Percentiles rank a stretch among this genome's conserved stretches.
Evolutionary conservation across 2,329 filamentous ascomycete genomes (phyloP).

Genomic region (Botrytis aclada): DNA sequence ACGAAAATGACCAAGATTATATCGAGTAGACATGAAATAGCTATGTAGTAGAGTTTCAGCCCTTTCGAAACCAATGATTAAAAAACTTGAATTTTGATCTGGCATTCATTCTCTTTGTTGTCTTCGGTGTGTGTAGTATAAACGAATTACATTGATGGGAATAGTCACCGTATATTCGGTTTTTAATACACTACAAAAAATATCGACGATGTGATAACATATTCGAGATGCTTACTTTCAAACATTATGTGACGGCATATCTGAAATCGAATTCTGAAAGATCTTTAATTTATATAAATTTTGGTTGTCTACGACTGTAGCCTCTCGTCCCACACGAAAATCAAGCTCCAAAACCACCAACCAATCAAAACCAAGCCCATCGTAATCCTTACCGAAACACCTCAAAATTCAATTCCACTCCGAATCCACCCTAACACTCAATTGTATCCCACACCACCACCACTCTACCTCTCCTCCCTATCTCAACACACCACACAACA

Average conservation of each 20-base stretch:
- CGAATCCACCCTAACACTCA: slow-evolving; percentile 20
- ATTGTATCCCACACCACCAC: slow-evolving; percentile 14
- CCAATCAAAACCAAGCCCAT: slow-evolving; percentile 19
- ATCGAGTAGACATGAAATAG: background rate
- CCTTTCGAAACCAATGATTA: background rate
- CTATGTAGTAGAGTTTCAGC: background rate
- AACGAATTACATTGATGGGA: background rate
- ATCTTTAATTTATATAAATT: background rate
- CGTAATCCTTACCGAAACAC: slow-evolving; percentile 18
- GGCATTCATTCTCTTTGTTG: background rate
- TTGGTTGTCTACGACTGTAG: background rate
- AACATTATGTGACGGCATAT: background rate
- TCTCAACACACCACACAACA: slow-evolving; percentile 15
- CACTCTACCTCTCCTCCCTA: slow-evolving; percentile 13
- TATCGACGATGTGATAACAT: background rate
- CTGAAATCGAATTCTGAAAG: background rate
- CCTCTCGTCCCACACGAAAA: slow-evolving; percentile 5
- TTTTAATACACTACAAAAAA: background rate
- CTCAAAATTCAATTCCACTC: slow-evolving; percentile 19
- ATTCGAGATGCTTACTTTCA: background rate
- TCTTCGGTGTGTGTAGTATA: background rate
- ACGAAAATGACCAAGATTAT: background rate
- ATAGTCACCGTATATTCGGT: background rate
- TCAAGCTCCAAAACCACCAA: slow-evolving; percentile 10
- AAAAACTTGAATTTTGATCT: background rate